These are phyloP conservation scores for Tylopilus orsonianus DNA, from an alignment of 1,284 basidiomycete genomes.

Conservation along the genomic window DNA sequence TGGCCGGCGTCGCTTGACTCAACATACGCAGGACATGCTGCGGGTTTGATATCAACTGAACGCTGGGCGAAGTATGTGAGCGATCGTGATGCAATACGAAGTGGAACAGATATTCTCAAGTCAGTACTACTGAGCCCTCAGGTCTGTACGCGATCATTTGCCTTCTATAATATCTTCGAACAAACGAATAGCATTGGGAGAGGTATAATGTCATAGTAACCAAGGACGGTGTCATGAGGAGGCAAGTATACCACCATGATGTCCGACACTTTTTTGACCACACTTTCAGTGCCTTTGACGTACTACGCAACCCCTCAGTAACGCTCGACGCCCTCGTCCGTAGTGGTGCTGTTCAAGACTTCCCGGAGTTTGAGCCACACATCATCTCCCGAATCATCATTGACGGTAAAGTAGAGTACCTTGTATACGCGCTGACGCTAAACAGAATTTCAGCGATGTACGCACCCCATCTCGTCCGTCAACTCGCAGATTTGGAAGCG, in stretches of 20 bases:
- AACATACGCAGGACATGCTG: constrained; percentile 43
- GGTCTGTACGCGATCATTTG: constrained; percentile 34
- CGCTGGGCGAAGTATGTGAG: constrained; percentile 59
- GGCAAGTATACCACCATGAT: constrained; percentile 37
- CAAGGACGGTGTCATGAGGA: constrained; percentile 60
- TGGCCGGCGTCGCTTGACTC: not conserved
- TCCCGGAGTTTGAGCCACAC: constrained; percentile 50
- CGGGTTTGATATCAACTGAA: constrained; percentile 60
- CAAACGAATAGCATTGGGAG: constrained; percentile 53
- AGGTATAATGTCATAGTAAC: constrained; percentile 54
- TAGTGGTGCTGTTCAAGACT: constrained; percentile 49
- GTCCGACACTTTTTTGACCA: not conserved
- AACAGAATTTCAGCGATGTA: constrained; percentile 41
- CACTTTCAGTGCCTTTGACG: constrained; percentile 63
- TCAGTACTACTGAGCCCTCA: constrained; percentile 56
- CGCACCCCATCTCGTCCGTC: constrained; percentile 60
- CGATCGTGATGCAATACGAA: constrained; percentile 51
- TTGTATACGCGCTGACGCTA: not conserved
- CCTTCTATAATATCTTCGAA: not conserved
- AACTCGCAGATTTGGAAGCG: constrained; percentile 72
- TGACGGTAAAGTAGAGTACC: constrained; percentile 50
- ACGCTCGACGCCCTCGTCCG: constrained; percentile 44
- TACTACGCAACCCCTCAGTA: constrained; percentile 67
- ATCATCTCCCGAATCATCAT: constrained; percentile 66
- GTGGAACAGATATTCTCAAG: constrained; percentile 52